phyloP scores from a whole-genome alignment of 2,329 filamentous ascomycete species.

The Diaporthe sp. region DNA sequence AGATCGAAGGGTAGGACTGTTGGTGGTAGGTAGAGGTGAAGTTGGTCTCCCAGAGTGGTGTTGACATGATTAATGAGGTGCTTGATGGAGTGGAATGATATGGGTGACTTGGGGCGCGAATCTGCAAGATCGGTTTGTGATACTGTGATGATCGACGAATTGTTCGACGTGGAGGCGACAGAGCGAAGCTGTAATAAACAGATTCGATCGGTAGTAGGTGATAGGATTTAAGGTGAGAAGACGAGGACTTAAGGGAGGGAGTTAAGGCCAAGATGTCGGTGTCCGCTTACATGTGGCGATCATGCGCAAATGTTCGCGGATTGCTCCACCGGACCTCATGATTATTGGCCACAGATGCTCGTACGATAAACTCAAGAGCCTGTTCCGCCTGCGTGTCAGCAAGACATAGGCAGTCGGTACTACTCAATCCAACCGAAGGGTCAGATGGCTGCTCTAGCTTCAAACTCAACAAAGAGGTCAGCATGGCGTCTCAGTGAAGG shows the following conservation, averaged over 20 bases:
- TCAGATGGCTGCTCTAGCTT: background rate
- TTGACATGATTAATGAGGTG: background rate
- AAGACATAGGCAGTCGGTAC: too few relatives aligned
- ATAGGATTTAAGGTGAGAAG: background rate
- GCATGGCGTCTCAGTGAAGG: background rate
- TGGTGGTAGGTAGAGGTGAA: constrained; percentile 27
- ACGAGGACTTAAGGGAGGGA: background rate
- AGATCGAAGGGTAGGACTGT: constrained; percentile 41
- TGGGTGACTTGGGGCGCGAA: too few relatives aligned
- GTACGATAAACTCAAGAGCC: background rate
- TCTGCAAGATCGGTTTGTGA: background rate
- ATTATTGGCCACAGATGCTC: background rate
- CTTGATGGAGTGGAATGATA: background rate
- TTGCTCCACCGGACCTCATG: background rate
- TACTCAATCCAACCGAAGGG: too few relatives aligned
- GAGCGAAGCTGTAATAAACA: background rate
- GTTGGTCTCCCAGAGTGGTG: background rate
- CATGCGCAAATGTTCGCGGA: background rate
- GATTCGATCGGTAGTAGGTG: background rate
- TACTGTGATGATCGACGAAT: accelerated
- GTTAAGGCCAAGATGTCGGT: background rate
- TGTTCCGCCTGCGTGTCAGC: too few relatives aligned
- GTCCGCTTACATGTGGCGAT: background rate
- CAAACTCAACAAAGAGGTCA: constrained; percentile 4
- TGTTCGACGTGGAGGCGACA: background rate